Evolutionary conservation across 2,329 filamentous ascomycete genomes (phyloP).

Genomic region (Cladosporium sp.): DNA sequence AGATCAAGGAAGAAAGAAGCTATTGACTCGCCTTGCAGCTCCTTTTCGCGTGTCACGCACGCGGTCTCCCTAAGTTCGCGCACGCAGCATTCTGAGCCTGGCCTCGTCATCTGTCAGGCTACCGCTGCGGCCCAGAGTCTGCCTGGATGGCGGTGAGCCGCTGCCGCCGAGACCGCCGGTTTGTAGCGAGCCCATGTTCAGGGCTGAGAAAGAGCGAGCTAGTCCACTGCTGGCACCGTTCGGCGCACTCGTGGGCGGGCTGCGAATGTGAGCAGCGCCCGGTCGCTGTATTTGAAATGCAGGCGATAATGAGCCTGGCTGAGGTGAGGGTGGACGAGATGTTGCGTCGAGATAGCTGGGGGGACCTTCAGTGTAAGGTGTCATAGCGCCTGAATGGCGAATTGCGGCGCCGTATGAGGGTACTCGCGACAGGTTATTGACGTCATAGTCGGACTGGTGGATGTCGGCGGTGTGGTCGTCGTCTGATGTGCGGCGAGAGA

Average conservation of each 20-base stretch:
- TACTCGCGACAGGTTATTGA: conserved; percentile 45
- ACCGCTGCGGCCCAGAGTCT: background rate
- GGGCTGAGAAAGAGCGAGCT: background rate
- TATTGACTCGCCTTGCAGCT: background rate
- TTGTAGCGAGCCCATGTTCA: conserved; percentile 5
- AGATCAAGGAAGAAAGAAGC: background rate
- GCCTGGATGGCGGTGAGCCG: background rate
- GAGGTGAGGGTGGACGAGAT: conserved; percentile 33
- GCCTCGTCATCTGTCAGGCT: conserved; percentile 13
- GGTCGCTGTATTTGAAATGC: conserved; percentile 21
- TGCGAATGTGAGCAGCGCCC: conserved; percentile 25
- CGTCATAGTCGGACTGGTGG: conserved; percentile 34
- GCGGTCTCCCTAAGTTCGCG: conserved; percentile 19
- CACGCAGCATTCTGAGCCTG: conserved; percentile 22
- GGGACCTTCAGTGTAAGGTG: conserved; percentile 38
- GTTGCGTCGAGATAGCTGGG: conserved; percentile 46
- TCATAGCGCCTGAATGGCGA: conserved; percentile 39
- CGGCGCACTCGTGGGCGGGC: conserved; percentile 21
- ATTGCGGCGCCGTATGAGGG: conserved; percentile 50
- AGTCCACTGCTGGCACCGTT: conserved; percentile 12
- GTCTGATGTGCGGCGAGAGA: conserved; percentile 33
- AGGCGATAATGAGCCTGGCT: background rate
- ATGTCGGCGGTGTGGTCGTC: conserved; percentile 21
- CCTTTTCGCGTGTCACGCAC: background rate
- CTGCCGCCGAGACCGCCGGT: background rate